Evolutionary conservation across 2,329 filamentous ascomycete genomes (phyloP), one percentile per base, ranked within the genome.

Genomic region (Paracoccidioides lutzii): DNA sequence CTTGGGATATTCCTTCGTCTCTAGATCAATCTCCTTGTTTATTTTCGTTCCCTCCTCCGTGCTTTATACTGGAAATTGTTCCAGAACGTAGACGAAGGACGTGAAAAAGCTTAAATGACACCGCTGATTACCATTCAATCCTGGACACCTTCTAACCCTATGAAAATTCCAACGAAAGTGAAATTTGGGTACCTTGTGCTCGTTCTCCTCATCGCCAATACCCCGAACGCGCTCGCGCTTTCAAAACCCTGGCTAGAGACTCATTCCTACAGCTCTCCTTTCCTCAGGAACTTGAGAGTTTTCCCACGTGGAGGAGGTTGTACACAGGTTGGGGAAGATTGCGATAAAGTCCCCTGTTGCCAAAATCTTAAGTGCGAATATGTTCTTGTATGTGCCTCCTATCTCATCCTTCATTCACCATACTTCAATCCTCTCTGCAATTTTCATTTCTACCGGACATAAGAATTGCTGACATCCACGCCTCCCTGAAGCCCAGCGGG

Each of bases 321-420:
- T n/a, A 49, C 45, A 8, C 45, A 49, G 32, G 35, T 49, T 37
- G 45, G 45, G 4, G 45, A 49, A n/a, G 45, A 49, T 10, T 49
- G 45, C 35, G 45, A 49, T 49, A 35, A 32, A 49, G 10, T 49
- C 10, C 45, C 35, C 45, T 49, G 45, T 22, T 49, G 45, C 35
- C 30, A 32, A 37, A 49, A 49, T 10, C 45, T 49, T 49, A 49
- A n/a, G 45, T 49, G 45, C 45, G 45, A 49, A 32, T 49, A 49
- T 49, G 5, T 49, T 37, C 14, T 49, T 35, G 45, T 49, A 49
- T 49, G 45, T 9, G 22, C 22, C 22, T 22, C 22, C 22, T 15
- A 8, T 44, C n/a, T 35, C n/a, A 30, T 22, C 45, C n/a, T 8
- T 14, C 12, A 4, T 3, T 32, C 4, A n/a, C 32, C n/a, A 12